Base-by-base conservation (phyloP, 2,329 filamentous ascomycete species). In the Lithohypha guttulata region DNA sequence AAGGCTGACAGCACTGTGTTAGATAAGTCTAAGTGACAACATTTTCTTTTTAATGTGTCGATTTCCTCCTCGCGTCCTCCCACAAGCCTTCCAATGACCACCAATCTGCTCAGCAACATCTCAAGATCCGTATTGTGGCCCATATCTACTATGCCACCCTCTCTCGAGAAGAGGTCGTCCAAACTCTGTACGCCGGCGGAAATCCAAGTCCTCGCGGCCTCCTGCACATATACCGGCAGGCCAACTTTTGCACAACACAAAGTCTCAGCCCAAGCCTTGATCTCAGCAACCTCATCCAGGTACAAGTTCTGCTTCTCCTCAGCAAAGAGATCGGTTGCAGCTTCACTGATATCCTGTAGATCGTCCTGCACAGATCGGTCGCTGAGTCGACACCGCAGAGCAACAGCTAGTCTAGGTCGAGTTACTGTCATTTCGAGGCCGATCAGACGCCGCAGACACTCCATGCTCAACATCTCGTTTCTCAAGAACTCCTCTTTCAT, bases 261-360 rank as follows among this genome's bases (percentile, higher is more conserved):
- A 2, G 74, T 63, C 11, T 57, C 58, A 0, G 69, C 61, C 85
- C 86, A 95, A n/a, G 76, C 57, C 13, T 69, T 62, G 3, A 77
- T 68, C 57, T 95, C 87, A 33, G 77, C 69, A 4, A 84, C 74
- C 50, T 86, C 79, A 56, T 96, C 89, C 34, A 89, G 66, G 58
- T 84, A 96, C n/a, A 95, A 69, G 55, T 98, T 98, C 56, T 93
- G 86, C 57, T 93, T 87, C 60, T 98, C 91, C 41, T 85, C 71
- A 1, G 74, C 79, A 56, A 98, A 98, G 1, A 98, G 71, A 46
- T 77, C 73, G 53, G 84, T 73, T 32, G 43, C 39, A 23, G 39
- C 34, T 15, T 21, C 36, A n/a, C 40, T n/a, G 7, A 39, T 17
- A n/a, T 14, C 27, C 3, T 30, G 3, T 2, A 31, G 26, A 17